Evolutionary conservation across 768 basidiomycete genomes (phyloP), one percentile per base, ranked within the genome.

Genomic region (Trametes meyenii): DNA sequence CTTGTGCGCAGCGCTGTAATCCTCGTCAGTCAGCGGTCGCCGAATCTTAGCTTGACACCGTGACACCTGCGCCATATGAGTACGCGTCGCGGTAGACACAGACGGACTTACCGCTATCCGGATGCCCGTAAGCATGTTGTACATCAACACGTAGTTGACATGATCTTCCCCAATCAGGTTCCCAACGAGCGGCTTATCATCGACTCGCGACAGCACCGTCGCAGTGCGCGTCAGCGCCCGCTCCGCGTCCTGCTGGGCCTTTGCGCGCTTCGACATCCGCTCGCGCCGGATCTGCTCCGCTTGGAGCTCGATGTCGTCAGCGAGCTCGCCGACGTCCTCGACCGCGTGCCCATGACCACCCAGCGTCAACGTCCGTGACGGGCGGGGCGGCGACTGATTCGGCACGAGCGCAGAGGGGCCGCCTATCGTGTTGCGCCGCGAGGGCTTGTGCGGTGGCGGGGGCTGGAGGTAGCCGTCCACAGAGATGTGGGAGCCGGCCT

Each of bases 71-170:
- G 50, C 38, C 53, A 12, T 60, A 36, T 62, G 60, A 40, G 17
- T 29, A 43, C 14, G 13, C 39, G 5, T 12, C 36, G 33, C 21
- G 39, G 10, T 43, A 24, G 38, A 23, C 62, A 38, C 46, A n/a
- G 13, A 21, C 4, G 16, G 13, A 81, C 90, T 71, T 68, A 94
- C 96, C 29, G 89, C 96, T 67, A 95, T 94, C 43, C 97, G 85
- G 63, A 99, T 99, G 5, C 97, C 97, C 4, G 97, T 99, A 69
- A 99, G 81, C 97, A 99, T 99, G 79, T 99, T 98, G 79, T 98
- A 99, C 97, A 98, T 98, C 70, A 99, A 78, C 60, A 98, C 92
- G 68, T 98, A 99, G 78, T 99, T 99, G 74, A 90, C 96, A 76
- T 99, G 97, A 69, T 87, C 96, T 73, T 98, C 96, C n/a, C 94